Evolutionary conservation across 1,284 basidiomycete species (phyloP), one percentile per base, ranked within the genome.

Genomic region (Fomitopsis palustris): DNA sequence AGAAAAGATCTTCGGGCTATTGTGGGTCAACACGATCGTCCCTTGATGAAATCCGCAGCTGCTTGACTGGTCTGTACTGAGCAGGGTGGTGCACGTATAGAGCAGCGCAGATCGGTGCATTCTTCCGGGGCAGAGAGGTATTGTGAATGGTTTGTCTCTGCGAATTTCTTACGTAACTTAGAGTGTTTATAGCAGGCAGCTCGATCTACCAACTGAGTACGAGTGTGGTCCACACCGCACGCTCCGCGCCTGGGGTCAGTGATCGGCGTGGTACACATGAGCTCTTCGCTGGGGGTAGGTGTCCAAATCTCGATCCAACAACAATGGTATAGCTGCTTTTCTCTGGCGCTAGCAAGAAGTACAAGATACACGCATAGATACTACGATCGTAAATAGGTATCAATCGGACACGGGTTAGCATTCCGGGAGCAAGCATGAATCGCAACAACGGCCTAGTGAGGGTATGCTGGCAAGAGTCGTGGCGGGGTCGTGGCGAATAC

Each of bases 401-500:
- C 33, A 23, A 23, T 38, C 38, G 54, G 27, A 39, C 27, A 55
- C 25, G 49, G 49, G 33, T 52, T 9, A 52, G 19, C 49, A 19
- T 37, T 33, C 49, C 49, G 33, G 29, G 49, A 19, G 49, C 19
- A n/a, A 37, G 49, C 23, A 52, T 52, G 7, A 35, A 21, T 35
- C 19, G 31, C 17, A 35, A 19, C 31, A 21, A 45, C 27, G 49
- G 47, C 23, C 33, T 52, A 52, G 49, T 37, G 31, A 21, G 31
- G 16, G 49, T 52, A 52, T 52, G 35, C 57, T 39, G 43, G 33
- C 12, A n/a, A 33, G 39, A 58, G 62, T 62, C 64, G 62, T 64
- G 66, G 54, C 55, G 56, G 47, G 54, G 52, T 62, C 61, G 61
- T 63, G 62, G 60, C 56, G 55, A 52, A 42, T 54, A 55, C 38